Evolutionary conservation across 768 basidiomycete species (phyloP).

Genomic region (Calocybe indica): DNA sequence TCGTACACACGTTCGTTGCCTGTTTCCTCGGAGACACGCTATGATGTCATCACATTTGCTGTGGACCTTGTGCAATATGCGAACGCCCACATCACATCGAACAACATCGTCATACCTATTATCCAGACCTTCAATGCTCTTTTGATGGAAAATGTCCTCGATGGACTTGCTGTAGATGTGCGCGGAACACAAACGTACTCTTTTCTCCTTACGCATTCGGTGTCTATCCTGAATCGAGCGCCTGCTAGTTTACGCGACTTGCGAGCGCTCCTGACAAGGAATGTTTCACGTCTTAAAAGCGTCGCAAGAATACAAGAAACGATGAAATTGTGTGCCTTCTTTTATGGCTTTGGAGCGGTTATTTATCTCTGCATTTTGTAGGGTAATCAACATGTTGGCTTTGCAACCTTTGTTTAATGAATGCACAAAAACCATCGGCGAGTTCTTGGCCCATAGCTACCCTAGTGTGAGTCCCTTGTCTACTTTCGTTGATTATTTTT

Average conservation of each 20-base stretch:
- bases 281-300: conserved; percentile 69
- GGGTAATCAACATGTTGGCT: conserved; percentile 60
- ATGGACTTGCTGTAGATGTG: conserved; percentile 36
- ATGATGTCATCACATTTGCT: conserved; percentile 46
- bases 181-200: conserved; percentile 50
- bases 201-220: background rate
- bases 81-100: conserved; percentile 49
- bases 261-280: conserved; percentile 51
- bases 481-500: conserved; percentile 6
- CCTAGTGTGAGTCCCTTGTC: conserved; percentile 55
- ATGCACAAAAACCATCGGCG: conserved; percentile 37
- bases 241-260: conserved; percentile 45
- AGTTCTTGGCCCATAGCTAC: conserved; percentile 75
- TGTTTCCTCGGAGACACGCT: conserved; percentile 25
- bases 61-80: conserved; percentile 53
- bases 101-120: conserved; percentile 76
- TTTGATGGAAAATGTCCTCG: conserved; percentile 61
- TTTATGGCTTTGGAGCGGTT: background rate
- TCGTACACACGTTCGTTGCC: conserved; percentile 53
- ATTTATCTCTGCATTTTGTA: conserved; percentile 20
- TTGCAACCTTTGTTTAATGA: conserved; percentile 39
- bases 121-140: conserved; percentile 72
- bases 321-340: conserved; percentile 70
- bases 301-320: conserved; percentile 74
- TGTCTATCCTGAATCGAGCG: conserved; percentile 4